Evolutionary conservation across 2,329 filamentous ascomycete genomes (phyloP), one percentile per base, ranked within the genome.

Genomic region (Colletotrichum incanum): DNA sequence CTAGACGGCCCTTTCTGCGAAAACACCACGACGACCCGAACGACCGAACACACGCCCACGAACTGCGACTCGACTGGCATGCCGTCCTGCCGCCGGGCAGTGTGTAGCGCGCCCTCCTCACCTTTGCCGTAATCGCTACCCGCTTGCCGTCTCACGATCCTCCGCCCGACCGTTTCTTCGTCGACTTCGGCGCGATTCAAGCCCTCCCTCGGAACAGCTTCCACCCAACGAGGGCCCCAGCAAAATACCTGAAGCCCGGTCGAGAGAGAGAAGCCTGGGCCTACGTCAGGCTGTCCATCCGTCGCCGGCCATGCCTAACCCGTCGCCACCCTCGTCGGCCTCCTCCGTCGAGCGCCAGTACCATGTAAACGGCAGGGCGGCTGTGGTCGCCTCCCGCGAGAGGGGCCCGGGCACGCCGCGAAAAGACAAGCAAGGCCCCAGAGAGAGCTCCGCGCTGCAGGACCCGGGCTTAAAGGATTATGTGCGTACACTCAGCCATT

Each of bases 381-480:
- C 81, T 56, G 79, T 79, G 52, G 82, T 80, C 75, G 83, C 82
- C 67, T 79, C 82, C 75, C 84, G 84, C 75, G 87, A 86, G 75
- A 83, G 84, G 76, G 78, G 82, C 65, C 87, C 86, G 71, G 86
- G 86, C 66, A 91, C 89, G 54, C 91, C 91, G 75, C 89, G 92
- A 60, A 90, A 90, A 75, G 86, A 93, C 31, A 90, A 67, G 26
- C 64, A 90, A 76, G 80, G 79, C 66, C 78, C 80, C 65, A 89
- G 91, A 75, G 90, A 93, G 76, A 89, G 84, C 67, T 84, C 84
- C 75, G 91, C 92, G 7, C 85, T 94, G 70, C 93, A 94, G 80
- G 93, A 95, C 80, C 92, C 92, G 3, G 93, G 93, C 28, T 82
- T 95, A 79, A 94, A 93, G 84, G 93, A 95, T 83, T 96, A 93